A percentile compares a stretch with the other conserved stretches of the same genome.
Evolutionary conservation across 495 filamentous ascomycete species (phyloP).

Genomic region (Penicillium cataractarum): DNA sequence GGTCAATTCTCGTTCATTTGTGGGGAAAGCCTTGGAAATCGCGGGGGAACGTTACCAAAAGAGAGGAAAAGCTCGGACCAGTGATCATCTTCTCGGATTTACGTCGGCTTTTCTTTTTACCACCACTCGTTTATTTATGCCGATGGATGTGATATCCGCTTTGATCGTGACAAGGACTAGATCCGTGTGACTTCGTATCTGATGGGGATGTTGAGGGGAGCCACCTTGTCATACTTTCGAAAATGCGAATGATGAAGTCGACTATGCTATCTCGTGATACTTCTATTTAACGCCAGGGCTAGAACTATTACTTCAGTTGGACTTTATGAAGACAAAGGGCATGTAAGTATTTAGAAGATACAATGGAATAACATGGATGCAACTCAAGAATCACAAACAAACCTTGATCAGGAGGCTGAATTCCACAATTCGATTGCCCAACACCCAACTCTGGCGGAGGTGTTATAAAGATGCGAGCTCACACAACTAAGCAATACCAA

Average conservation of each 20-base stretch:
- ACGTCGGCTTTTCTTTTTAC: slow-evolving; percentile 6
- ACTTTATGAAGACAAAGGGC: too few relatives aligned
- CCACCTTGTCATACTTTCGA: too few relatives aligned
- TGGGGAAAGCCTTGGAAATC: background rate
- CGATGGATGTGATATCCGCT: background rate
- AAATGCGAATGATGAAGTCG: too few relatives aligned
- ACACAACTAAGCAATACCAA: background rate
- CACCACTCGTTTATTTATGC: slow-evolving; percentile 7
- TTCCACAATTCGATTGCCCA: too few relatives aligned
- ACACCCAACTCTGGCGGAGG: too few relatives aligned
- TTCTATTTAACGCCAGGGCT: too few relatives aligned
- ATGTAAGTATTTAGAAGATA: too few relatives aligned
- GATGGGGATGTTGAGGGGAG: background rate
- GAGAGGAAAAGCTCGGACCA: background rate
- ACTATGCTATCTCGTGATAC: too few relatives aligned
- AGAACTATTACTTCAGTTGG: too few relatives aligned
- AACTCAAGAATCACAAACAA: background rate
- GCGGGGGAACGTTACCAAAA: background rate
- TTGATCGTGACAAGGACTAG: background rate
- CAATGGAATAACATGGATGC: too few relatives aligned
- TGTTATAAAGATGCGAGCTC: too few relatives aligned
- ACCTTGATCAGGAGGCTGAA: too few relatives aligned
- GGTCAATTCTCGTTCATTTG: background rate
- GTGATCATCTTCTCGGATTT: background rate
- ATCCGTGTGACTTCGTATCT: background rate